Base-by-base conservation (phyloP, 805 yeast species). In the Wilhelminamyces savonicus region DNA sequence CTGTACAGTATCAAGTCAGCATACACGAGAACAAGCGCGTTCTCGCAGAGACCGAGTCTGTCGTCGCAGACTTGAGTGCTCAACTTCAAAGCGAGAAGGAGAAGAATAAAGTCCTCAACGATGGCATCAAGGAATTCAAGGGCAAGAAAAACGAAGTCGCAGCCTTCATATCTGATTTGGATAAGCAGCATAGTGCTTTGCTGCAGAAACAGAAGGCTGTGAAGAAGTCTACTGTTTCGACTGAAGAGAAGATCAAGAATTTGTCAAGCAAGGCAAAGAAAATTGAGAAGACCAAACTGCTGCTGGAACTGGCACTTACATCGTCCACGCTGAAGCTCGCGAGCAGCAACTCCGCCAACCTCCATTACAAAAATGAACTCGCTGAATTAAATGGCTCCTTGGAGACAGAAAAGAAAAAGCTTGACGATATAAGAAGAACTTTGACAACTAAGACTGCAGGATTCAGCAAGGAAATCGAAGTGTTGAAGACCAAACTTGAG, bases 211-310 rank as follows among this genome's bases (percentile, higher is more conserved):
- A 56, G 24, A 62, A 57, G 31, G 43, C 52, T 7, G 26, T 53
- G 10, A 54, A 54, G 35, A 71, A 76, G 30, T 73, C 71, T 12
- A 74, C 67, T 31, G 85, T 84, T 9, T 70, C 88, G 4, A 55
- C 74, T 31, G 88, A 85, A 41, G 97, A 90, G 54, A 81, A 77
- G 53, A 58, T 70, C 30, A 86, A 82, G 54, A 84, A 82, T 50
- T 53, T 77, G 24, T 67, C 59, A 19, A 64, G 60, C 20, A 82
- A 81, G 44, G 65, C 64, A 24, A 73, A 69, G 41, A 83, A 82
- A 43, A 61, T 76, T 2, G 67, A 64, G 30, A 82, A 81, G 43
- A 52, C 70, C 1, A 60, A 77, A 24, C 65, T 65, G 12, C 46
- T 66, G 3, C 73, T 80, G 28, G 61, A 59, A 9, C 62, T 62